Evolutionary conservation across 163 green algal species (phyloP).

Genomic region (Scenedesmus sp.): DNA sequence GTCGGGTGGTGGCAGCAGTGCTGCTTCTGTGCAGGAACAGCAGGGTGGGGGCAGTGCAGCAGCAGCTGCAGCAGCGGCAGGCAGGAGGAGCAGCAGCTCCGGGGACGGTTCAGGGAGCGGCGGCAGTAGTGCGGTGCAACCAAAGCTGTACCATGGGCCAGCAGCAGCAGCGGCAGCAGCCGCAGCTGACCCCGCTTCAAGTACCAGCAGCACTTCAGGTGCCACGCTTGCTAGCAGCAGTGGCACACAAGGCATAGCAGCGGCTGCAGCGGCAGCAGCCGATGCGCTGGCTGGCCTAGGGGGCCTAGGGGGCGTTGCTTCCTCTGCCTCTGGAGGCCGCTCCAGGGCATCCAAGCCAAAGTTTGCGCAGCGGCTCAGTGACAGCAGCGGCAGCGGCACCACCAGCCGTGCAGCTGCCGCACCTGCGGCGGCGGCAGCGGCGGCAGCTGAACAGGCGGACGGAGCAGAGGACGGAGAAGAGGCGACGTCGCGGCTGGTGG

Average conservation of each 20-base stretch:
- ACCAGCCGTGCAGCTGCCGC: neutral
- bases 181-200: neutral
- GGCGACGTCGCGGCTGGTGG: conserved; percentile 4
- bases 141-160: neutral
- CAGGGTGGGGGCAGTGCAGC: conserved; percentile 4
- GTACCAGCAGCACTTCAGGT: neutral
- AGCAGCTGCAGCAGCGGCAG: conserved; percentile 12
- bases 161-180: conserved; percentile 28
- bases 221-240: neutral
- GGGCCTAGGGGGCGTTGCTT: neutral
- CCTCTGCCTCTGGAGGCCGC: neutral
- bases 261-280: neutral
- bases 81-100: conserved; percentile 12
- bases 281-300: conserved; percentile 10
- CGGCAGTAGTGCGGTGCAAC: neutral
- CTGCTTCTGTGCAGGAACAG: neutral
- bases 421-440: no score
- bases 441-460: conserved; percentile 3
- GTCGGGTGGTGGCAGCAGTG: neutral
- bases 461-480: conserved; percentile 18
- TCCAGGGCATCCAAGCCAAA: neutral
- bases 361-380: neutral
- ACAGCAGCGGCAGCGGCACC: neutral
- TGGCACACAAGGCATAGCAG: neutral
- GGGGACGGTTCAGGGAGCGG: neutral